A percentile compares a stretch with the other conserved stretches of the same genome.
These are phyloP conservation scores for Cicer yamashitae DNA, from an alignment of 306 rosid species.

Conservation along the genomic window DNA sequence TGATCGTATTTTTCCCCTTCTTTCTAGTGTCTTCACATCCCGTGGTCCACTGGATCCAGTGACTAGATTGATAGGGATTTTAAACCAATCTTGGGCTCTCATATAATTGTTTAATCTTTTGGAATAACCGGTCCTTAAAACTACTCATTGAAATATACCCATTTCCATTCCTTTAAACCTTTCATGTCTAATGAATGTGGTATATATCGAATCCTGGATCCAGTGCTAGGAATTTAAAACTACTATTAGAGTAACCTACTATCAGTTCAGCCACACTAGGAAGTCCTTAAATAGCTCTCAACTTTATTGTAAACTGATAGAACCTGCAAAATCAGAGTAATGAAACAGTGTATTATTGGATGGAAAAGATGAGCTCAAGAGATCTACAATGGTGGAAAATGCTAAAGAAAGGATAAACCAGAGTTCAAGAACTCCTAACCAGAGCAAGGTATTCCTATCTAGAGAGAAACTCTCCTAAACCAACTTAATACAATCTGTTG, in stretches of 20 bases:
- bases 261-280: no score
- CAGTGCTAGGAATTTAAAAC: no score
- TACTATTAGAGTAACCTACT: no score
- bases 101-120: background rate
- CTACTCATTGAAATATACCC: background rate
- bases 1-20: background rate
- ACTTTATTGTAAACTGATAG: no score
- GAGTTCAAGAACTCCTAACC: background rate
- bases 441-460: background rate
- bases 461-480: background rate
- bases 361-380: no score
- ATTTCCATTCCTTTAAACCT: conserved; percentile 3
- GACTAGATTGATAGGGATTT: background rate
- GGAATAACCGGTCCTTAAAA: conserved; percentile 3
- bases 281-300: no score
- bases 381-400: no score
- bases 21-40: conserved; percentile 12
- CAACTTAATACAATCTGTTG: background rate
- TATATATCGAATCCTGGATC: conserved; percentile 14
- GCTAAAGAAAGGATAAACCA: background rate
- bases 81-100: no score
- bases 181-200: conserved; percentile 7
- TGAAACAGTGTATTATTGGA: no score
- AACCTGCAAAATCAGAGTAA: no score
- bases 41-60: background rate